phyloP scores from a whole-genome alignment of 2,329 filamentous ascomycete species.

The Stenocarpella maydis region DNA sequence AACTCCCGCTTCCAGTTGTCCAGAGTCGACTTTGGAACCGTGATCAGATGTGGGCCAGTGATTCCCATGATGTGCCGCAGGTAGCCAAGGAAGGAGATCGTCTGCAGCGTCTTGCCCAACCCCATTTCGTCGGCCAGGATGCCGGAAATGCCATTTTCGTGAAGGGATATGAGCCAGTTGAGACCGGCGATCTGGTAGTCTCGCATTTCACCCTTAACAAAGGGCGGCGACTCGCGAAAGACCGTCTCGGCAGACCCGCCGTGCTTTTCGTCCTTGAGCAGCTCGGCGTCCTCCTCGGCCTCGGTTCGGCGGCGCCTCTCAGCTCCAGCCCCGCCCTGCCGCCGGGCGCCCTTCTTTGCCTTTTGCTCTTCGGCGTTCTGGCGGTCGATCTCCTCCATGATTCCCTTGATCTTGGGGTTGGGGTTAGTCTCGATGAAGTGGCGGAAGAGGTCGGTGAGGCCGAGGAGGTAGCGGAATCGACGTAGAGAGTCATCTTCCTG shows the following conservation, averaged over 20 bases:
- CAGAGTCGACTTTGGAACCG: slow-evolving; percentile 94
- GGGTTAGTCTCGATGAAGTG: slow-evolving; percentile 99
- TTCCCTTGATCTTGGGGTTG: slow-evolving; percentile 91
- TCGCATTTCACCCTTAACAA: slow-evolving; percentile 87
- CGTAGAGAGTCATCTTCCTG: slow-evolving; percentile 95
- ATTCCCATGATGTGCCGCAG: slow-evolving; percentile 90
- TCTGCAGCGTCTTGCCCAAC: slow-evolving; percentile 95
- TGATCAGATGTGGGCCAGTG: slow-evolving; percentile 88
- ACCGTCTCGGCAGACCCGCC: slow-evolving; percentile 87
- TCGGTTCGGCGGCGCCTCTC: slow-evolving; percentile 88
- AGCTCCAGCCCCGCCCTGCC: slow-evolving; percentile 84
- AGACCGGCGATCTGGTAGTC: slow-evolving; percentile 96
- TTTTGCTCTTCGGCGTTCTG: slow-evolving; percentile 81
- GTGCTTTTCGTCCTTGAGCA: slow-evolving; percentile 85
- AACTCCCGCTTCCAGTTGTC: slow-evolving; percentile 99
- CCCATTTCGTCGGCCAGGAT: slow-evolving; percentile 99
- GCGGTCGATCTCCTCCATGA: slow-evolving; percentile 93
- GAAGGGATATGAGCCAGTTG: slow-evolving; percentile 97
- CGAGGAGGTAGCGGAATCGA: slow-evolving; percentile 92
- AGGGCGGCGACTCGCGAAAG: slow-evolving; percentile 93
- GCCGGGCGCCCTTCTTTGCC: slow-evolving; percentile 75
- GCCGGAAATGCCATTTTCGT: slow-evolving; percentile 98
- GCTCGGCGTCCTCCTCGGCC: slow-evolving; percentile 95
- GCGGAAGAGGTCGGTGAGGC: slow-evolving; percentile 94
- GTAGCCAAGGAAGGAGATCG: slow-evolving; percentile 95